phyloP scores from a whole-genome alignment of 345 rosid genomes.

The Murraya paniculata region DNA sequence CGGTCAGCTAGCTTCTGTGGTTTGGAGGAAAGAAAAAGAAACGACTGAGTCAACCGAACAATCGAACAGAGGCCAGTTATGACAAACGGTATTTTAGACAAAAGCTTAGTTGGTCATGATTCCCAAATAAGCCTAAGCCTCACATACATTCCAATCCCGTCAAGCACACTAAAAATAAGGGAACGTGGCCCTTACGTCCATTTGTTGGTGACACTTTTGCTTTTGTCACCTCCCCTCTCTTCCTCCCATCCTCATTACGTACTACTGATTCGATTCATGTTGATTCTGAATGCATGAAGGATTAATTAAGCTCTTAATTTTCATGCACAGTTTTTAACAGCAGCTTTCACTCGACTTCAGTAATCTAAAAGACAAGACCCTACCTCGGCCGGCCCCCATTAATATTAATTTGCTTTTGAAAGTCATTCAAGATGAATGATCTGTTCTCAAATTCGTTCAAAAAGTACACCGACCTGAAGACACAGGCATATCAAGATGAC shows the following conservation, averaged over 20 bases:
- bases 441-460: constrained; percentile 77
- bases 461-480: constrained; percentile 62
- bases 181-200: not conserved
- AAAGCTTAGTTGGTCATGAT: constrained; percentile 12
- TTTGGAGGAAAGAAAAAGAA: constrained; percentile 4
- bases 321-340: not conserved
- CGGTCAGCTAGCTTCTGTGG: not conserved
- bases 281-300: not conserved
- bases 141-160: not conserved
- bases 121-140: constrained; percentile 17
- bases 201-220: constrained; percentile 19
- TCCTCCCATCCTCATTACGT: constrained; percentile 16
- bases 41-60: constrained; percentile 32
- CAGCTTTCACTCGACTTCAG: not conserved
- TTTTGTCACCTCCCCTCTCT: constrained; percentile 22
- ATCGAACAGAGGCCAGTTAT: not conserved
- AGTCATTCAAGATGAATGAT: constrained; percentile 63
- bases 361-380: no score
- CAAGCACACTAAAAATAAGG: constrained; percentile 18
- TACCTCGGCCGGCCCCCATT: no score
- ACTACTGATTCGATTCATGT: not conserved
- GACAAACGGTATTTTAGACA: constrained; percentile 4
- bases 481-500: constrained; percentile 56
- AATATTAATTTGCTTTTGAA: no score
- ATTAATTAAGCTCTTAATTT: not conserved